Base-by-base conservation (phyloP, 257 asterid species). In the Solanum infundibuliforme region DNA sequence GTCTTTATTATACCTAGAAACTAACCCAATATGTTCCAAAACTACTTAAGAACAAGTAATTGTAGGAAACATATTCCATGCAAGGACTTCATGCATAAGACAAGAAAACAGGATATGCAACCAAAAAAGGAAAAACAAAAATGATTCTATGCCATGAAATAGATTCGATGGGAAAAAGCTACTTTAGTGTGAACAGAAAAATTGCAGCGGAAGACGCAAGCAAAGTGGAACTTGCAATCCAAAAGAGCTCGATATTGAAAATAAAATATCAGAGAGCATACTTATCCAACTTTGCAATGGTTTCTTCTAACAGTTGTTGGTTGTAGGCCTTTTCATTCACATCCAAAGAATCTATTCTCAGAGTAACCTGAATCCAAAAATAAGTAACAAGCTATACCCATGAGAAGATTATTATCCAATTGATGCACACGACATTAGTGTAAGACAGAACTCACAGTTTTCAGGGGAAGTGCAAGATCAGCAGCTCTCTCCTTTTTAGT, bases 401-500 rank as follows among this genome's bases (percentile, higher is more conserved):
- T 43, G 35, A 46, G 68, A 85, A 85, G 77, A 68, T 68, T 23
- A 3, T 36, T 39, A 27, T 65, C 41, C 1, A 31, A 65, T n/a
- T 84, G 55, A 85, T 8, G 55, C 29, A 39, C 34, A 36, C 3
- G 5, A 0, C 52, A 87, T 38, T 36, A 84, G 60, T 8, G 87
- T 27, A 69, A 38, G 16, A 68, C 31, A 86, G 43, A 88, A 87
- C 98, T 84, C 2, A 55, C 99, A 83, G 92, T 94, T 90, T 96
- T 90, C 34, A 93, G 92, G 36, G 99, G 98, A 83, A 94, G 98
- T 4, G 98, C 95, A 77, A 96, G 96, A 88, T 96, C 99, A 90
- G 96, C 96, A 86, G 97, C 98, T 93, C 99, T 93, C 88, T 98
- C 98, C 91, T 93, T 93, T 88, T 95, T 95, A 27, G 98, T 95